Percentiles rank a stretch among this genome's conserved stretches.
Evolutionary conservation across 352 stramenopile genomes (phyloP).

Genomic region (Phytopythium vexans): DNA sequence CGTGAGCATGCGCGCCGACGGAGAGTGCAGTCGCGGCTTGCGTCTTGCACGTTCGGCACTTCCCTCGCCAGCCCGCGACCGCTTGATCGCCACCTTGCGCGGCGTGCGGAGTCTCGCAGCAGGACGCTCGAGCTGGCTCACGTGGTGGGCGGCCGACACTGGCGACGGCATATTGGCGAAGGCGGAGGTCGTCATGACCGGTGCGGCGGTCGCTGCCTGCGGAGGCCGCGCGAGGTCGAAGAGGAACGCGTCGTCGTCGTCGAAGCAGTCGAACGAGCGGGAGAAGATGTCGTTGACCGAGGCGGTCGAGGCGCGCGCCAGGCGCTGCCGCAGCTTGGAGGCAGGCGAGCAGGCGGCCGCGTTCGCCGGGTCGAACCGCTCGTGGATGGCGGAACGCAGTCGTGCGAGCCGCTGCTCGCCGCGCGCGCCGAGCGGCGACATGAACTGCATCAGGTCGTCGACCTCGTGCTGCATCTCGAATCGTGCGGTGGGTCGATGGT

Average conservation of each 20-base stretch:
- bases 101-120: slow-evolving; percentile 42
- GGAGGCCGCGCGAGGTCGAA: slow-evolving; percentile 33
- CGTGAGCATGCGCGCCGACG: slow-evolving; percentile 14
- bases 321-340: slow-evolving; percentile 46
- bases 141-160: slow-evolving; percentile 11
- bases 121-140: slow-evolving; percentile 41
- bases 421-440: slow-evolving; percentile 46
- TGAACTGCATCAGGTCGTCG: slow-evolving; percentile 17
- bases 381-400: slow-evolving; percentile 41
- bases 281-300: slow-evolving; percentile 66
- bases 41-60: slow-evolving; percentile 49
- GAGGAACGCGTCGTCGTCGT: slow-evolving; percentile 36
- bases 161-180: slow-evolving; percentile 27
- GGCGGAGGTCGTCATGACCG: slow-evolving; percentile 4
- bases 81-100: slow-evolving; percentile 58
- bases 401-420: slow-evolving; percentile 35
- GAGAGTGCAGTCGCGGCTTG: slow-evolving; percentile 50
- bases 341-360: slow-evolving; percentile 9
- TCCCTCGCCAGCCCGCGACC: slow-evolving; percentile 36
- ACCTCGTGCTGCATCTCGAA: slow-evolving; percentile 9
- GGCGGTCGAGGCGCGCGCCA: slow-evolving; percentile 35
- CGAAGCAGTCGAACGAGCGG: slow-evolving; percentile 51
- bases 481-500: too few relatives aligned
- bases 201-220: not conserved
- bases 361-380: slow-evolving; percentile 25